These are phyloP conservation scores for Sporothrix humicola DNA, from an alignment of 2,329 filamentous ascomycete genomes.

Conservation along the genomic window DNA sequence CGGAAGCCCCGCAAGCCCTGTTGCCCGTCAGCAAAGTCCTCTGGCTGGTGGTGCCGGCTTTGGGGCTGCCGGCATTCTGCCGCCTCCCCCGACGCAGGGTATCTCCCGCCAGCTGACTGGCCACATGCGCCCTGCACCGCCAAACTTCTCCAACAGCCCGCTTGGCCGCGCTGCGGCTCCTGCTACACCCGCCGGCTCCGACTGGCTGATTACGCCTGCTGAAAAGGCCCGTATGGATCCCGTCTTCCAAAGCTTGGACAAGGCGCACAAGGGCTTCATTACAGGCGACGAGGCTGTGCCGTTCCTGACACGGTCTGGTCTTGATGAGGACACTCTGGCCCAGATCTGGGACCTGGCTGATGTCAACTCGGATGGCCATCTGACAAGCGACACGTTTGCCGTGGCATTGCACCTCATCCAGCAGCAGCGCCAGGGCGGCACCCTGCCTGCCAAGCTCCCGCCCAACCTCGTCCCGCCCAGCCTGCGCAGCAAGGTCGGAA, in stretches of 20 bases:
- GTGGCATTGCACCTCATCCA: constrained; percentile 97
- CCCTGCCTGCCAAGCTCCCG: constrained; percentile 78
- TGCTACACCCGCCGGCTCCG: constrained; percentile 47
- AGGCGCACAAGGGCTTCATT: constrained; percentile 78
- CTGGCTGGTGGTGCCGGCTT: constrained; percentile 40
- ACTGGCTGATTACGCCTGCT: constrained; percentile 81
- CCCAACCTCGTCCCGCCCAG: constrained; percentile 83
- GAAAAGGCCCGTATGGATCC: constrained; percentile 90
- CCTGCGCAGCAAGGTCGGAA: constrained; percentile 69
- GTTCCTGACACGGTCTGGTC: constrained; percentile 90
- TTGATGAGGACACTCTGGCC: constrained; percentile 86
- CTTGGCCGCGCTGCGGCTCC: constrained; percentile 58
- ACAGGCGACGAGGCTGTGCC: constrained; percentile 92
- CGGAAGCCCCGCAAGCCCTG: constrained; percentile 44
- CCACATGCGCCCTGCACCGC: constrained; percentile 39
- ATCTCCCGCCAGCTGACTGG: constrained; percentile 76
- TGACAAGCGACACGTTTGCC: constrained; percentile 90
- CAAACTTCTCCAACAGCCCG: constrained; percentile 57
- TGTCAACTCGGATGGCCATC: constrained; percentile 84
- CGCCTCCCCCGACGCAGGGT: constrained; percentile 61
- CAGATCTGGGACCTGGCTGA: constrained; percentile 98
- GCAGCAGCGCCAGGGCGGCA: constrained; percentile 75
- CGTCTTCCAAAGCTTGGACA: constrained; percentile 85
- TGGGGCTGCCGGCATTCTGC: constrained; percentile 47
- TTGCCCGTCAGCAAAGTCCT: constrained; percentile 56